phyloP scores from a whole-genome alignment of 2,329 filamentous ascomycete genomes.

The Apiospora malaysiana region DNA sequence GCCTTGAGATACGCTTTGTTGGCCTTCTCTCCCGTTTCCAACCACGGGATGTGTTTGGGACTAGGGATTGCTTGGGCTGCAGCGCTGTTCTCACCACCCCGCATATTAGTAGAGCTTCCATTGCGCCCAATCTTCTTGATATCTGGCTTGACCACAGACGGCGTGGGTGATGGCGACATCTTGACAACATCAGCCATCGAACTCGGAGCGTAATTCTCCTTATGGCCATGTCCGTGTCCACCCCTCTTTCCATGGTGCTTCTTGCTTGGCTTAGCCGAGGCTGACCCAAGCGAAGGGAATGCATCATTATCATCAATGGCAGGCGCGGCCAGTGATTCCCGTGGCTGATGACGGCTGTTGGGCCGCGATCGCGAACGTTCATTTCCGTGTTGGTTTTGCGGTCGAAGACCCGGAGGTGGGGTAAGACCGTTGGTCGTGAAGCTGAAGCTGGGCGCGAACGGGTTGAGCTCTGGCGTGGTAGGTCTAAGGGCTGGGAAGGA shows the following conservation, averaged over 20 bases:
- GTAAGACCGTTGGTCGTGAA: slow-evolving; percentile 62
- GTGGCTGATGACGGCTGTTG: slow-evolving; percentile 74
- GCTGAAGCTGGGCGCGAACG: slow-evolving; percentile 57
- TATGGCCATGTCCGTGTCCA: slow-evolving; percentile 74
- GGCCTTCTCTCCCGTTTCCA: slow-evolving; percentile 88
- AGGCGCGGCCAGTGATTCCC: slow-evolving; percentile 70
- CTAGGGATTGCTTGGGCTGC: slow-evolving; percentile 83
- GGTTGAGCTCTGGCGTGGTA: slow-evolving; percentile 62
- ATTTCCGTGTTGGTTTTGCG: slow-evolving; percentile 55
- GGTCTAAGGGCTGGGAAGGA: slow-evolving; percentile 80
- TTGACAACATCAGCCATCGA: slow-evolving; percentile 94
- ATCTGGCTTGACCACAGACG: slow-evolving; percentile 62
- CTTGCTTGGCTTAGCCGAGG: slow-evolving; percentile 76
- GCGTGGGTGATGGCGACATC: slow-evolving; percentile 86
- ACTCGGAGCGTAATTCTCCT: slow-evolving; percentile 71
- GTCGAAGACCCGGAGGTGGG: slow-evolving; percentile 74
- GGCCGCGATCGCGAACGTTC: slow-evolving; percentile 82
- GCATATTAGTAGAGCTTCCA: slow-evolving; percentile 68
- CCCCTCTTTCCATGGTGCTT: slow-evolving; percentile 93
- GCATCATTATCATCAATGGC: slow-evolving; percentile 94
- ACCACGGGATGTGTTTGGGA: slow-evolving; percentile 93
- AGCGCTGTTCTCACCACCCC: slow-evolving; percentile 76
- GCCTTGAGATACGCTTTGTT: slow-evolving; percentile 96
- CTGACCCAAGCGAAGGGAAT: slow-evolving; percentile 87
- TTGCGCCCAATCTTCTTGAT: slow-evolving; percentile 66